phyloP scores from a whole-genome alignment of 1,284 basidiomycete species.

The Cryptococcus deneoformans region DNA sequence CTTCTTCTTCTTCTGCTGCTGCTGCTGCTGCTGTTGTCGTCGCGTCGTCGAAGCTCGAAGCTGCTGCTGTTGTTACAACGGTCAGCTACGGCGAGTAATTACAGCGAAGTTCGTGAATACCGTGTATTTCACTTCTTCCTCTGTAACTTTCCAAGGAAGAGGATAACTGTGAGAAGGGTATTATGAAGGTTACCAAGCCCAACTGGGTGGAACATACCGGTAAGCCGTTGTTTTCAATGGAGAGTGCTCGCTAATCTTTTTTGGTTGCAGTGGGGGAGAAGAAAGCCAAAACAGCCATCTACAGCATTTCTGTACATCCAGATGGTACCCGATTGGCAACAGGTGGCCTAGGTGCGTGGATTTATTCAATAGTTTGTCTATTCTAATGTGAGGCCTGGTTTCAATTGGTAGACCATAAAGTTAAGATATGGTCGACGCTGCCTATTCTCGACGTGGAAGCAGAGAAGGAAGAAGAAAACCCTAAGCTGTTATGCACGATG shows the following conservation, averaged over 20 bases:
- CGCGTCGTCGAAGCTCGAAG: no score
- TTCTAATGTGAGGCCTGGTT: neutral
- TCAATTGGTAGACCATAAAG: slow-evolving; percentile 72
- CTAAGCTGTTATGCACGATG: slow-evolving; percentile 85
- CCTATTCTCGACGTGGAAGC: slow-evolving; percentile 76
- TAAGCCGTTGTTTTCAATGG: slow-evolving; percentile 3
- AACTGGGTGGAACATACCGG: slow-evolving; percentile 49
- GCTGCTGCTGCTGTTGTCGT: no score
- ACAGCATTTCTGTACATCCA: slow-evolving; percentile 52
- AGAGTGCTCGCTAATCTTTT: neutral
- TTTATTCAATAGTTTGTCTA: neutral
- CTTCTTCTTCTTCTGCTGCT: no score
- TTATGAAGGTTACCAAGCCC: slow-evolving; percentile 49
- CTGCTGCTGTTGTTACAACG: no score
- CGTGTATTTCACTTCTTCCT: no score
- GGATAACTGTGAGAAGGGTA: neutral
- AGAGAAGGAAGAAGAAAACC: slow-evolving; percentile 71
- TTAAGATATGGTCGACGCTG: slow-evolving; percentile 95
- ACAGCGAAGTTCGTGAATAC: no score
- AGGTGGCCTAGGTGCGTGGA: slow-evolving; percentile 65
- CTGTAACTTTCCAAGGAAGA: neutral
- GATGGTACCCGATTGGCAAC: slow-evolving; percentile 95
- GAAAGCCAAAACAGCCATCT: slow-evolving; percentile 12
- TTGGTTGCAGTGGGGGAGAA: slow-evolving; percentile 3
- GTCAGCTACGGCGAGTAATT: no score